phyloP scores from a whole-genome alignment of 805 yeast genomes.

The Candida easanensis region DNA sequence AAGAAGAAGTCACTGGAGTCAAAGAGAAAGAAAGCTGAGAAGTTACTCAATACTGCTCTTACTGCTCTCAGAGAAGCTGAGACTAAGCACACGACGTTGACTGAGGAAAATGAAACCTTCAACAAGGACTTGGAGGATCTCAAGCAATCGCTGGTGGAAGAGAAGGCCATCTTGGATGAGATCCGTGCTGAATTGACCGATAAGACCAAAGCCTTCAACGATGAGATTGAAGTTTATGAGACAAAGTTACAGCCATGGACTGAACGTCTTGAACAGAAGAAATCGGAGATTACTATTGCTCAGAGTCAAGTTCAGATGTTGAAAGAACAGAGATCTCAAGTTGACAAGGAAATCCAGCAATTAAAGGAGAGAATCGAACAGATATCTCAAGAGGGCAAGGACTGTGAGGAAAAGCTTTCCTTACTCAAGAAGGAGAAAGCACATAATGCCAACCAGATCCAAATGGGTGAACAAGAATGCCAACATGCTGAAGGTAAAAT shows the following conservation, averaged over 20 bases:
- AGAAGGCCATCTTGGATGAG: constrained; percentile 55
- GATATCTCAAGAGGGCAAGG: constrained; percentile 46
- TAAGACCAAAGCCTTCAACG: constrained; percentile 68
- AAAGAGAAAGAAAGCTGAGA: constrained; percentile 58
- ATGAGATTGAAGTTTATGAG: constrained; percentile 61
- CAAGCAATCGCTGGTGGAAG: constrained; percentile 43
- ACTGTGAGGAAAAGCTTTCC: constrained; percentile 44
- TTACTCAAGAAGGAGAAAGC: constrained; percentile 47
- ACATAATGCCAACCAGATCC: constrained; percentile 51
- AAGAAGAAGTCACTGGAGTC: constrained; percentile 61
- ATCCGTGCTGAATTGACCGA: constrained; percentile 66
- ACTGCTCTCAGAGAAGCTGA: constrained; percentile 44
- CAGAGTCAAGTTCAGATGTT: constrained; percentile 63
- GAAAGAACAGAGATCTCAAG: constrained; percentile 41
- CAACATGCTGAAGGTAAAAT: constrained; percentile 45
- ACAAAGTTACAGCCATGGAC: constrained; percentile 81
- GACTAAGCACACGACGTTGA: constrained; percentile 43
- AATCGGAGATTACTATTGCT: constrained; percentile 62
- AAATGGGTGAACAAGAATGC: constrained; percentile 57
- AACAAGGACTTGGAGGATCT: constrained; percentile 45
- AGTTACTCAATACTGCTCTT: constrained; percentile 47
- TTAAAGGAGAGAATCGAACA: constrained; percentile 43
- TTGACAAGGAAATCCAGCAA: constrained; percentile 42
- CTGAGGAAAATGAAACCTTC: constrained; percentile 42
- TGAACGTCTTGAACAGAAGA: constrained; percentile 58